Base-by-base conservation (phyloP, 2,329 filamentous ascomycete genomes). In the Xylariaceae sp. region DNA sequence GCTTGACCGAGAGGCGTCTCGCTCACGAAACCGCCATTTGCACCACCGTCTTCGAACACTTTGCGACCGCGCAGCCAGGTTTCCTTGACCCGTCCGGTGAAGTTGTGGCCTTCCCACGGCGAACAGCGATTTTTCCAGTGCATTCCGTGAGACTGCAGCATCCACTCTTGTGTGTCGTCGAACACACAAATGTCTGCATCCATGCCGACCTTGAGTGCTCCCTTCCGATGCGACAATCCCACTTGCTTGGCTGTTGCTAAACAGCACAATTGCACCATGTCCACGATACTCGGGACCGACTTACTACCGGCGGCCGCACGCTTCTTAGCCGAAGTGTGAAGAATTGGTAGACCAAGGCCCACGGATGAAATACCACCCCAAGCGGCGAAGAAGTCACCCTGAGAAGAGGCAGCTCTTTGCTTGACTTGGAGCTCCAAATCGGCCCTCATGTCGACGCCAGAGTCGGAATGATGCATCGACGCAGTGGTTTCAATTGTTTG, bases 341-440 rank as follows among this genome's bases (percentile, higher is more conserved):
- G 79, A 59, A 99, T 96, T 5, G 90, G 90, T 4, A 99, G 79
- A 1, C 94, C 94, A 1, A 99, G 82, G 0, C 94, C 94, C 16
- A 99, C 93, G 5, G 89, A 94, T 4, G 89, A 93, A 65, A 99
- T 96, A 13, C 94, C 94, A 48, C 94, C 94, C 94, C 94, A 99
- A 1, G 92, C 92, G 4, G 88, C 84, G 73, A 97, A 94, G 79
- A 99, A 97, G 73, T 97, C 90, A 36, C 94, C 94, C 43, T 69
- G 69, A 19, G 72, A 70, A 18, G 75, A 71, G 36, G 71, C 67
- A 10, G 73, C 69, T 19, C 67, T 66, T 6, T 69, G 64, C 54
- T 70, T 70, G 11, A 70, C 65, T 1, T 66, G 61, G 19, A 71
- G 48, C 48, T 66, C 54, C 45, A 68, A 43, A 39, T 67, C 62